A percentile compares a stretch with the other conserved stretches of the same genome.
Conservation (phyloP, 345 rosid species). For the Erodium maritimum region DNA sequence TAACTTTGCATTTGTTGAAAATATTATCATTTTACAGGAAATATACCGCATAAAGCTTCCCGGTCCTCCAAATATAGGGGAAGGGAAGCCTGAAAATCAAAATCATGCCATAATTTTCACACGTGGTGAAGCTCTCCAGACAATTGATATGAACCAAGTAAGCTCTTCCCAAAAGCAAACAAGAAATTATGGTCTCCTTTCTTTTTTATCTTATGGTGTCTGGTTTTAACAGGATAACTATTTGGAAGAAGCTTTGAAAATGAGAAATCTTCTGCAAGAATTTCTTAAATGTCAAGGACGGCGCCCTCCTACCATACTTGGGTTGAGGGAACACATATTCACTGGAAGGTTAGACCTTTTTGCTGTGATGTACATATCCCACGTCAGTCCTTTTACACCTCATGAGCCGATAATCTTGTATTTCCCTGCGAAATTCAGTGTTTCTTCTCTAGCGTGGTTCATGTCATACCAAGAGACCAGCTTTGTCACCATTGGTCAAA, state of each 20-base stretch:
- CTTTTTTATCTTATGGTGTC: conserved; percentile 14
- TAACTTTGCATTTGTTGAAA: neutral
- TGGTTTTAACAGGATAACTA: conserved; percentile 57
- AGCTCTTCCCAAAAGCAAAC: conserved; percentile 11
- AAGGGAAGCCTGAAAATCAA: conserved; percentile 98
- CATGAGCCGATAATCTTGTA: neutral
- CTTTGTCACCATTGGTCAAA: conserved; percentile 93
- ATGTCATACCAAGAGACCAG: conserved; percentile 98
- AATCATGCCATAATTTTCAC: conserved; percentile 86
- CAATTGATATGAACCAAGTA: conserved; percentile 98
- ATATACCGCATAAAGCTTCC: conserved; percentile 90
- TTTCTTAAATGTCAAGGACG: conserved; percentile 60
- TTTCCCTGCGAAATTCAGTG: conserved; percentile 42
- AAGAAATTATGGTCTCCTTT: conserved; percentile 4
- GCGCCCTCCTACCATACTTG: conserved; percentile 77
- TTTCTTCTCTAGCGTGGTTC: conserved; percentile 96
- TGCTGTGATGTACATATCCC: neutral
- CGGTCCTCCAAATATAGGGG: conserved; percentile 86
- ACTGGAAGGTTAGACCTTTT: conserved; percentile 64
- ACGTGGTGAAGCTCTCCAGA: conserved; percentile 93
- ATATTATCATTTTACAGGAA: conserved; percentile 30
- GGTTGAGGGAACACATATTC: conserved; percentile 86
- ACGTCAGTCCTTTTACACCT: neutral
- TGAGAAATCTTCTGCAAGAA: conserved; percentile 95
- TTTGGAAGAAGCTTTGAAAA: conserved; percentile 90